Evolutionary conservation across 2,329 filamentous ascomycete species (phyloP), one percentile per base, ranked within the genome.

Genomic region (Sphaerulina vaccinii): DNA sequence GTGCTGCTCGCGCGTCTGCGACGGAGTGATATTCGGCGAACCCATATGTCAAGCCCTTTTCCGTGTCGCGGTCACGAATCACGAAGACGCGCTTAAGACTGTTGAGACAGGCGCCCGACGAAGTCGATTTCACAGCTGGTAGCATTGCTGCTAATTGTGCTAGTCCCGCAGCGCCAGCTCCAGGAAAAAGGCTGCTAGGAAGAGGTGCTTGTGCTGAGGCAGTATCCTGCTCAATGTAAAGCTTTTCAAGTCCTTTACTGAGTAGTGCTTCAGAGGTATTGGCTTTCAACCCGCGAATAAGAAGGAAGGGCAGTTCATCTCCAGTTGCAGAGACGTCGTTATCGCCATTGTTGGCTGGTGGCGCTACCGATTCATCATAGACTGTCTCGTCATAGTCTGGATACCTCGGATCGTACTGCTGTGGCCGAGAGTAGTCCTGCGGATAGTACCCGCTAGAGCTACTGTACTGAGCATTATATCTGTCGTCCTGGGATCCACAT

Each of bases 1-100:
- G 73, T 3, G 89, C 89, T 18, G 84, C 85, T 67, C 84, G 79
- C 2, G 89, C 87, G 68, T 93, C 76, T 60, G 87, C 83, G 15
- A 89, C 75, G 0, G 82, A 86, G 62, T 82, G 85, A 66, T 91
- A 95, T 68, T 95, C 89, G 1, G 85, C 89, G 69, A 95, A 95
- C 0, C 88, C 89, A 62, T 89, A 95, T 59, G 85, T 82, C 78
- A 87, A 88, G 45, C 85, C 89, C 54, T 88, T 84, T 49, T 88
- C 80, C 3, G 79, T 86, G 54, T 76, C 78, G 38, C 84, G 79
- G 65, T 92, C 87, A 49, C 89, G 82, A 62, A 93, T 84, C 21
- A 95, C 73, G 55, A 93, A 81, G 1, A 93, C 83, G 45, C 89
- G 83, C 55, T 86, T 82, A 7, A 95, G 73, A n/a, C 87, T 89